Evolutionary conservation across 257 asterid species (phyloP).

Genomic region (Nicotiana paniculata): DNA sequence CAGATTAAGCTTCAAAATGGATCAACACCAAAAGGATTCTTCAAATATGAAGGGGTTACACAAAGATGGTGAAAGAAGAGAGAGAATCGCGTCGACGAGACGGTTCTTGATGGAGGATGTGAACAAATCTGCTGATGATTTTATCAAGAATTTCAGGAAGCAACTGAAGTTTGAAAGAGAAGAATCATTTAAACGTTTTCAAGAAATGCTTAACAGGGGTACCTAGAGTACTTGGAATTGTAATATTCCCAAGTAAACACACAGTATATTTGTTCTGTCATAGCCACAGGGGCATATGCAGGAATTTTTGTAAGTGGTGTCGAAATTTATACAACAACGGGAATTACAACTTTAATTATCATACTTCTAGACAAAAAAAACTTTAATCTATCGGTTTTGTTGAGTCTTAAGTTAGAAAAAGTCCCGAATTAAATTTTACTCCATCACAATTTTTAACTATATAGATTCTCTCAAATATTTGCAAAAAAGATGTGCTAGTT

Average conservation of each 20-base stretch:
- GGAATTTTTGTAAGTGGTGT: too few species aligned
- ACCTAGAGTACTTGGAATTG: not conserved
- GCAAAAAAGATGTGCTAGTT: too few species aligned
- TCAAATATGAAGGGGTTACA: not conserved
- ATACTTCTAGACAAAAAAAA: too few species aligned
- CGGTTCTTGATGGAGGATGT: conserved; percentile 32
- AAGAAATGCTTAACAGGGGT: conserved; percentile 18
- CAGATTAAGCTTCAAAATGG: conserved; percentile 13
- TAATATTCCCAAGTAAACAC: not conserved
- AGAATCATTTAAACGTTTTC: conserved; percentile 31
- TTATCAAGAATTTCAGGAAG: conserved; percentile 40
- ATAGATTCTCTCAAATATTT: too few species aligned
- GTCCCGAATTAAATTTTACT: too few species aligned
- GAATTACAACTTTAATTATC: too few species aligned
- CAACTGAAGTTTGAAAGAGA: conserved; percentile 37
- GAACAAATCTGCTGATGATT: conserved; percentile 35
- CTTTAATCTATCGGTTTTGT: too few species aligned
- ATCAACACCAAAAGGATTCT: conserved; percentile 11
- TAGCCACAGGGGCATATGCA: too few species aligned
- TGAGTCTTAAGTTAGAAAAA: too few species aligned
- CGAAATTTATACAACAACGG: too few species aligned
- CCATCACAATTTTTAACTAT: too few species aligned
- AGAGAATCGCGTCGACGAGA: not conserved
- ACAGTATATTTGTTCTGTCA: not conserved
- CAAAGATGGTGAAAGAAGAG: not conserved